Base-by-base conservation (phyloP, 2,329 filamentous ascomycete species). In the Claviceps humidiphila region DNA sequence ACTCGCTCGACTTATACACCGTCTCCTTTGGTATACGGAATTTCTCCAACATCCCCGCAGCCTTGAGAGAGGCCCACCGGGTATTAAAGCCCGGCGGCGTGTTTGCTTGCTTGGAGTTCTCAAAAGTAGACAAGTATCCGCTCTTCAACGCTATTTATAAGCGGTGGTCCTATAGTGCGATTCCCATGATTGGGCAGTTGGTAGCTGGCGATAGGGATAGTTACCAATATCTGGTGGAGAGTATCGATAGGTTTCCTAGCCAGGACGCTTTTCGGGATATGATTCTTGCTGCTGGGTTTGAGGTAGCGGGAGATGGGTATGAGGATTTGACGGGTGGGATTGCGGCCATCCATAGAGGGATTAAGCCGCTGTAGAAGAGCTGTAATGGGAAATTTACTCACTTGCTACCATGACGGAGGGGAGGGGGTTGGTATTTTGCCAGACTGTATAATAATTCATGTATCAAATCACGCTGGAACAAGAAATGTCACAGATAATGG, bases 151-250 rank as follows among this genome's bases (percentile, higher is more conserved):
- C 82, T 17, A 68, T 91, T 1, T 98, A 98, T 71, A 95, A 95
- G 76, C 79, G 86, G 54, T 98, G 94, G 90, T 95, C 88, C 55
- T 98, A 98, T 67, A 78, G 82, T 54, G 89, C 89, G 13, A 98
- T 98, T 58, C 93, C 93, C 0, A 68, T 98, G 59, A 96, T 98
- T 63, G 94, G 93, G 2, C 91, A 98, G 71, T 65, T 98, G 55
- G 90, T 98, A 16, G 91, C 93, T 1, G 89, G 88, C 6, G 94
- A 98, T 66, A 77, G 91, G 53, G 91, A 94, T 63, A 95, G 89
- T 66, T 98, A 98, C 69, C 93, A 98, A 74, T 98, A 98, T 70
- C 76, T 98, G 9, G 93, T 98, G 9, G 93, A 98, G 76, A 96
- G 90, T 68, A 98, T 98, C 67, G 90, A 96, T 70, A 75, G 80